Conservation (phyloP, 306 rosid species). For the Urtica urens region DNA sequence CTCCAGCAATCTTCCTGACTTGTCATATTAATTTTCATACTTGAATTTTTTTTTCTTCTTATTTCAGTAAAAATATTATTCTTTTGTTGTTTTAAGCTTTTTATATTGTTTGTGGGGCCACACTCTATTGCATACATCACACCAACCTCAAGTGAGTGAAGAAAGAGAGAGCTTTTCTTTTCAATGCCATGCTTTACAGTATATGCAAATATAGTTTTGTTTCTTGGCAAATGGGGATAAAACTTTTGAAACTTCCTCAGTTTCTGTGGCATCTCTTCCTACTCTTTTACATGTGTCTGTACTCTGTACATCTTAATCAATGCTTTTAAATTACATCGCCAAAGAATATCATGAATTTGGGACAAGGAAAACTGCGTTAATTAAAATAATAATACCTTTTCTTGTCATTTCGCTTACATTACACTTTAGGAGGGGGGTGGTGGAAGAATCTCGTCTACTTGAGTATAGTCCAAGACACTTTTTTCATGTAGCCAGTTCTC, state of each 20-base stretch:
- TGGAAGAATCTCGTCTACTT: slow-evolving; percentile 1
- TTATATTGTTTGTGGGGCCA: background rate
- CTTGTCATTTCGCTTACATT: background rate
- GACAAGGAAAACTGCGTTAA: too few species aligned
- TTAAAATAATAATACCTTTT: too few species aligned
- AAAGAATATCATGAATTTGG: too few species aligned
- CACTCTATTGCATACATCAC: background rate
- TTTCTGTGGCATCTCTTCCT: background rate
- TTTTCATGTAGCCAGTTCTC: too few species aligned
- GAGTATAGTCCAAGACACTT: background rate
- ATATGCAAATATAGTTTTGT: background rate
- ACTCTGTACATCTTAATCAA: background rate
- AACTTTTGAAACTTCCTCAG: background rate
- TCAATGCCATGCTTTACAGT: background rate
- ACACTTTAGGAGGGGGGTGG: background rate
- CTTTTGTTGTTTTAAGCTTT: background rate
- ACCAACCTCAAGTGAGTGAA: background rate
- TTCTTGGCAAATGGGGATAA: background rate
- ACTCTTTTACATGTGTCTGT: too few species aligned
- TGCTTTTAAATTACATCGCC: too few species aligned
- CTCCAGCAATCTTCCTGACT: slow-evolving; percentile 15
- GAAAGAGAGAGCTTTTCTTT: background rate
- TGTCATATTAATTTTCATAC: background rate
- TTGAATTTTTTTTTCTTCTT: background rate
- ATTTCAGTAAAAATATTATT: too few species aligned